Evolutionary conservation across 345 rosid genomes (phyloP).

Genomic region (Lepidium africanum): DNA sequence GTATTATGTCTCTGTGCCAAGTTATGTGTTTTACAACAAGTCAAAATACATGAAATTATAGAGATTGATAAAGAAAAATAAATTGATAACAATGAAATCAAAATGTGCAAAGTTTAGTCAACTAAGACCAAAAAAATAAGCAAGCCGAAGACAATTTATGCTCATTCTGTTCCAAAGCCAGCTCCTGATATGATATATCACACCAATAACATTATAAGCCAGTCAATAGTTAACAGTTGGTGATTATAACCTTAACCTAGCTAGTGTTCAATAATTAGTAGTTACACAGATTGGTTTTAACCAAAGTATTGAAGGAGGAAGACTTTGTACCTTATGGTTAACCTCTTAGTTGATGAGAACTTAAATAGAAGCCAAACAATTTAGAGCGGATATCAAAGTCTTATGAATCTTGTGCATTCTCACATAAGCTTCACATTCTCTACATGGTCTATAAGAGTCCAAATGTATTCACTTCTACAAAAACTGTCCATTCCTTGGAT

Average conservation of each 20-base stretch:
- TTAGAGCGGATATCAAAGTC: not conserved
- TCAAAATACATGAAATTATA: too few relatives aligned
- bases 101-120: too few relatives aligned
- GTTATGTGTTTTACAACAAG: too few relatives aligned
- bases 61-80: too few relatives aligned
- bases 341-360: too few relatives aligned
- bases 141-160: too few relatives aligned
- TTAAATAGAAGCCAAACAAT: too few relatives aligned
- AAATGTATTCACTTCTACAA: too few relatives aligned
- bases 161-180: not conserved
- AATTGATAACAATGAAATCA: too few relatives aligned
- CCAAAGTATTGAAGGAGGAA: not conserved
- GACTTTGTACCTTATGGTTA: not conserved
- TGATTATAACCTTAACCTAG: not conserved
- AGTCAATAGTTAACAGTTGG: not conserved
- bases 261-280: not conserved
- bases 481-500: not conserved
- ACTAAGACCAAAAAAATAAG: too few relatives aligned
- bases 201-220: not conserved
- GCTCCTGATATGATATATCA: not conserved
- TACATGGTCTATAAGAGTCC: not conserved
- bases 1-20: too few relatives aligned
- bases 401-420: not conserved
- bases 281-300: not conserved
- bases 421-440: not conserved